phyloP scores from a whole-genome alignment of 2,329 filamentous ascomycete species.

The Parastagonospora avenae region DNA sequence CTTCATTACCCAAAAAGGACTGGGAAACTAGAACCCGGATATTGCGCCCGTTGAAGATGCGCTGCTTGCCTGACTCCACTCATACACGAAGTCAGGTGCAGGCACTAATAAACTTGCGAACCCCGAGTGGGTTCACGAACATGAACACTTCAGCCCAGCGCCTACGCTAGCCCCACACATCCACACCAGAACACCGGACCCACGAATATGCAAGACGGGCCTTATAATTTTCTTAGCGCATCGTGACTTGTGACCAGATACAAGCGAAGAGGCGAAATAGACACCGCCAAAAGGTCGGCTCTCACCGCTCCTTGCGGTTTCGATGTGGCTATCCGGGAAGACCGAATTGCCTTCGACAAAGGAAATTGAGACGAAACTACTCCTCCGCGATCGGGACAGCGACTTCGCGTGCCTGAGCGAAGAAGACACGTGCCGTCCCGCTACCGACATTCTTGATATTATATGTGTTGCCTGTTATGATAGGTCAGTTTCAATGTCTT shows the following conservation, averaged over 20 bases:
- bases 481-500: slow-evolving; percentile 4
- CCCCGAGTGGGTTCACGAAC: slow-evolving; percentile 5
- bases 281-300: slow-evolving; percentile 17
- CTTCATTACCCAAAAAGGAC: too few species aligned
- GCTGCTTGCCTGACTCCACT: not conserved
- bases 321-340: not conserved
- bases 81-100: not conserved
- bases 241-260: not conserved
- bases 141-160: slow-evolving; percentile 2
- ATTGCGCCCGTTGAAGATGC: too few species aligned
- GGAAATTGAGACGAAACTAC: slow-evolving; percentile 12
- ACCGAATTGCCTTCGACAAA: not conserved
- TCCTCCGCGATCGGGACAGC: slow-evolving; percentile 7
- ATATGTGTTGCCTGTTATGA: slow-evolving; percentile 80
- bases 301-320: slow-evolving; percentile 19
- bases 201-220: not conserved
- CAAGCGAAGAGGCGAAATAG: not conserved
- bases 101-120: not conserved
- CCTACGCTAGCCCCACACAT: slow-evolving; percentile 3
- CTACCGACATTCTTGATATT: slow-evolving; percentile 82
- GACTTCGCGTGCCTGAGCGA: slow-evolving; percentile 80
- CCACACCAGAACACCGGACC: slow-evolving; percentile 4
- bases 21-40: too few species aligned
- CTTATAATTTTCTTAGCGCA: not conserved
- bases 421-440: slow-evolving; percentile 79